Base-by-base conservation (phyloP, 306 rosid genomes). In the Quercus ilex region DNA sequence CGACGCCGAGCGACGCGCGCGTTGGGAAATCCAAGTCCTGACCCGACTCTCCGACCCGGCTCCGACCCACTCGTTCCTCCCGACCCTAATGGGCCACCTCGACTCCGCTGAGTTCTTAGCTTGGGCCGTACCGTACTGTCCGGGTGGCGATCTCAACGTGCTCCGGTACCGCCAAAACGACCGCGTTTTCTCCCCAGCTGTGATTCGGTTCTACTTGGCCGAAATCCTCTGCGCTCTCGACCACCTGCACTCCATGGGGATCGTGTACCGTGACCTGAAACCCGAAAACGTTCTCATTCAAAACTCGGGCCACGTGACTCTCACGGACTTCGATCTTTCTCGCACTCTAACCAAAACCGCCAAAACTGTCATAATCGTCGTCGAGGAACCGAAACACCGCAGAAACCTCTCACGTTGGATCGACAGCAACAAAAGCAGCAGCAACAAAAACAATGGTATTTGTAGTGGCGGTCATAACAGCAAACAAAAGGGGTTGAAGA, bases 311-410 rank as follows among this genome's bases (percentile, higher is more conserved):
- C 99, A 95, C 84, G 90, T 95, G 71, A 93, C 94, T 55, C 97
- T 95, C 65, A 95, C 99, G 3, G 99, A 95, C 79, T 95, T 95
- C 81, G 99, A 95, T 74, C 95, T 95, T 73, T 95, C 98, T 10
- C 87, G 94, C 4, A 81, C 77, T 2, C 91, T 95, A 75, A 46
- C 79, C n/a, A 83, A 80, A n/a, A 46, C 91, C 4, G 49, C 46
- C 18, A 78, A 68, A 49, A 77, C 85, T 72, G 60, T 77, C 33
- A 14, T 69, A 2, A 7, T 56, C 4, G n/a, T 81, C 8, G 33
- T 52, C 1, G 80, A 78, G 1, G 83, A 81, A 0, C 75, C 38
- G 3, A 83, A 85, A 53, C 82, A 67, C 74, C 81, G 87, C 17
- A 81, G 95, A 28, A 78, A 87, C 19, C 78, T 93, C 20, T 49